Evolutionary conservation across 179 eudicot species (phyloP).

Genomic region (Vitellaria paradoxa): DNA sequence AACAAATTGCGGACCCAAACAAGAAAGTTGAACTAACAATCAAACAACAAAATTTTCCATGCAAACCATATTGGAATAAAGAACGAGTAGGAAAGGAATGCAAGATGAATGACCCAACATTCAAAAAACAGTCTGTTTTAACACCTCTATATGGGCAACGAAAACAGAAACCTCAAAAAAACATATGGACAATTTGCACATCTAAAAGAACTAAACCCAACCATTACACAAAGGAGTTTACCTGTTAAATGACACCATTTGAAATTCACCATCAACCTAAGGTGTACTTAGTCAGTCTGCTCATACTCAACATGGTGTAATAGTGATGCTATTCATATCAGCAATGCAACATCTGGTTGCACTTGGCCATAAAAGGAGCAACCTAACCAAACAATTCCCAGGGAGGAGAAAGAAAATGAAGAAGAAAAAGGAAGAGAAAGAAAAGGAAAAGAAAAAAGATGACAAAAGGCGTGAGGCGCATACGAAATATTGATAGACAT

Average conservation of each 20-base stretch:
- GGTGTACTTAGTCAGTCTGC: conserved; percentile 13
- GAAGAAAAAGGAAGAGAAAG: neutral
- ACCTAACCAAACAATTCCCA: conserved; percentile 29
- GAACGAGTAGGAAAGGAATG: neutral
- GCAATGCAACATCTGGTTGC: conserved; percentile 26
- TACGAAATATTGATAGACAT: conserved; percentile 7
- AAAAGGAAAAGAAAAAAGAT: conserved; percentile 11
- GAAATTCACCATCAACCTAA: conserved; percentile 9
- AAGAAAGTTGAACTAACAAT: neutral
- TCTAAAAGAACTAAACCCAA: neutral
- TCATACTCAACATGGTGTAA: conserved; percentile 16
- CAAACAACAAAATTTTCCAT: neutral
- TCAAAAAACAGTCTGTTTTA: conserved; percentile 1
- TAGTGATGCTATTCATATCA: conserved; percentile 22
- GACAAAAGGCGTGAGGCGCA: conserved; percentile 23
- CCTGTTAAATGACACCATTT: conserved; percentile 20
- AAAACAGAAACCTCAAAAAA: neutral
- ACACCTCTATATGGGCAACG: neutral
- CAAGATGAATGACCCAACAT: neutral
- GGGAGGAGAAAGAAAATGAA: conserved; percentile 12
- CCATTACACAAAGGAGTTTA: conserved; percentile 11
- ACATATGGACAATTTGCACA: neutral
- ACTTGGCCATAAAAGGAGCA: conserved; percentile 30
- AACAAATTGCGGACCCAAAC: neutral
- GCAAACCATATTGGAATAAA: neutral